phyloP scores from a whole-genome alignment of 306 rosid species.

The Canavalia gladiata region DNA sequence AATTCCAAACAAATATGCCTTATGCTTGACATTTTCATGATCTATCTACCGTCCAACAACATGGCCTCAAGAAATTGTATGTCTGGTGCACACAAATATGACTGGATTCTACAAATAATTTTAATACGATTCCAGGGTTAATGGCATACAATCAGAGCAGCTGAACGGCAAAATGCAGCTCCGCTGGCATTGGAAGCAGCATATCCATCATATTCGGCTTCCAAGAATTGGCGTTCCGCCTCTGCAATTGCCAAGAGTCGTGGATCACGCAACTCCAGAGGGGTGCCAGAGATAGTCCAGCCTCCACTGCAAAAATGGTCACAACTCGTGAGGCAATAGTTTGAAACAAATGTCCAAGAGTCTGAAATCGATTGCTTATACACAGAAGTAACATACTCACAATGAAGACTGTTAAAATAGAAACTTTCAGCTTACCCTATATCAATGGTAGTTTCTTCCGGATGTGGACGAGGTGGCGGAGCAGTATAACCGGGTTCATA shows the following conservation, averaged over 20 bases:
- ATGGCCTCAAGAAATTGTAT: neutral
- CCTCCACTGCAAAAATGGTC: conserved; percentile 69
- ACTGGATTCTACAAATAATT: neutral
- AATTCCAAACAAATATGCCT: conserved; percentile 17
- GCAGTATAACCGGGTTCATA: conserved; percentile 80
- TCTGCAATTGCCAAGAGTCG: conserved; percentile 88
- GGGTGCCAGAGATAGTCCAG: conserved; percentile 92
- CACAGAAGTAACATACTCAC: neutral
- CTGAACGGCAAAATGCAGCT: conserved; percentile 88
- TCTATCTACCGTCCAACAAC: neutral
- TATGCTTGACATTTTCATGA: conserved; percentile 46
- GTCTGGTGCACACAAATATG: neutral
- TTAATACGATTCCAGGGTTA: conserved; percentile 11
- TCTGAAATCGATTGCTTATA: neutral
- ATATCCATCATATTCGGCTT: conserved; percentile 86
- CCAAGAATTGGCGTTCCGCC: conserved; percentile 82
- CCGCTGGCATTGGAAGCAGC: conserved; percentile 78
- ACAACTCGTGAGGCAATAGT: conserved; percentile 15
- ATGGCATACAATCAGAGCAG: conserved; percentile 77
- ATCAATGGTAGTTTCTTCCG: conserved; percentile 86
- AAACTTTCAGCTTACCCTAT: conserved; percentile 67
- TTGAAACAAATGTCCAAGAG: conserved; percentile 25
- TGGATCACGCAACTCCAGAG: conserved; percentile 87
- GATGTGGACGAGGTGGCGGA: conserved; percentile 72
- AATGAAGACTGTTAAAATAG: neutral